Evolutionary conservation across 345 rosid species (phyloP).

Genomic region (Hibiscus trionum): DNA sequence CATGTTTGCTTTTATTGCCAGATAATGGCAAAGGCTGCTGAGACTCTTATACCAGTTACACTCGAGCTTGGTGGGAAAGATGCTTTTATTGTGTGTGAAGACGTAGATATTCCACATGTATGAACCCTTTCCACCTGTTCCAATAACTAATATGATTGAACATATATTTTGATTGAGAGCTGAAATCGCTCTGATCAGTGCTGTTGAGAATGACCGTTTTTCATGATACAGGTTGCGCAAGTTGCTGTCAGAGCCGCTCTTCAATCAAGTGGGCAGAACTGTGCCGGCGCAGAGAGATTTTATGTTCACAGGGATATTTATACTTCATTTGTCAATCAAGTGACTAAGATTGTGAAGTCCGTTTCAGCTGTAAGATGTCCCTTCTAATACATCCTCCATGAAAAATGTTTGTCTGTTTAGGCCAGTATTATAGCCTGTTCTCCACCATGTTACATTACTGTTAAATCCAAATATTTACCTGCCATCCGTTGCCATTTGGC

Average conservation of each 20-base stretch:
- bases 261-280: slow-evolving; percentile 98
- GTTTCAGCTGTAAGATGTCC: slow-evolving; percentile 68
- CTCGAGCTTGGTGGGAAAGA: slow-evolving; percentile 99
- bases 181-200: slow-evolving; percentile 5
- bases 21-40: slow-evolving; percentile 91
- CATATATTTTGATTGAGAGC: slow-evolving; percentile 6
- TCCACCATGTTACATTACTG: neutral
- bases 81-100: slow-evolving; percentile 89
- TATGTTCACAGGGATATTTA: slow-evolving; percentile 79
- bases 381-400: slow-evolving; percentile 1
- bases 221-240: slow-evolving; percentile 73
- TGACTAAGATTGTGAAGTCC: slow-evolving; percentile 75
- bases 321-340: slow-evolving; percentile 69
- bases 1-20: slow-evolving; percentile 36
- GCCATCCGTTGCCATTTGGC: neutral
- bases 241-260: slow-evolving; percentile 84
- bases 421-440: neutral
- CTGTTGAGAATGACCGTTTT: slow-evolving; percentile 13
- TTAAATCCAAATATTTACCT: neutral
- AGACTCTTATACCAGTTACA: slow-evolving; percentile 73
- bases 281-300: slow-evolving; percentile 99
- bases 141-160: slow-evolving; percentile 1
- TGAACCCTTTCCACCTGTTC: slow-evolving; percentile 11
- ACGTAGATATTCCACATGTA: slow-evolving; percentile 77
- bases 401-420: slow-evolving; percentile 1